Conservation (phyloP, 2,329 filamentous ascomycete species). For the Calonectria honghensis region DNA sequence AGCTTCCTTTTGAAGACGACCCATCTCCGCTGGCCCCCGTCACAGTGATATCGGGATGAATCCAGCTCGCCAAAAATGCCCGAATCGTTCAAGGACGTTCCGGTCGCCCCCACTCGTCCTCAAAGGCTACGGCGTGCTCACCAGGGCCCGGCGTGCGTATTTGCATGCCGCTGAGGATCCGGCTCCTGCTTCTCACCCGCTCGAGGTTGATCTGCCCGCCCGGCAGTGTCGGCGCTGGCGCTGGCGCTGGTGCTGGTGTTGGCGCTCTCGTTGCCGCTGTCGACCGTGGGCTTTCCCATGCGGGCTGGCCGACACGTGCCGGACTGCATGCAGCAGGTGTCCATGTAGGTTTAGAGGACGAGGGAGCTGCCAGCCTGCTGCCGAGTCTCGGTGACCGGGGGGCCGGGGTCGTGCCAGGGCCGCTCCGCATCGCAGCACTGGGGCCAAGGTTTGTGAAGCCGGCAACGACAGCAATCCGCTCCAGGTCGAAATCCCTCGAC, state of each 20-base stretch:
- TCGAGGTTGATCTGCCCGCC: conserved; percentile 6
- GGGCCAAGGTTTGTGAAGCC: not conserved
- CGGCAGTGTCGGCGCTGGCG: conserved; percentile 8
- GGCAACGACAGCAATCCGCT: not conserved
- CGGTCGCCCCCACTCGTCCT: conserved; percentile 33
- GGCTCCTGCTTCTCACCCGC: conserved; percentile 7
- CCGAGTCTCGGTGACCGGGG: conserved; percentile 19
- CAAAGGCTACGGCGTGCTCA: conserved; percentile 1
- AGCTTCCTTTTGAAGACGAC: conserved; percentile 13
- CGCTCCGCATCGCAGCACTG: not conserved
- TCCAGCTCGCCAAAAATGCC: conserved; percentile 24
- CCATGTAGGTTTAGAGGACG: not conserved
- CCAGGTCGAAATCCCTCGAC: not conserved
- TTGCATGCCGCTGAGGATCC: conserved; percentile 18
- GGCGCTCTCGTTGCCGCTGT: not conserved
- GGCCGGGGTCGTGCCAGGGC: not conserved
- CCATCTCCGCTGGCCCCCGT: conserved; percentile 13
- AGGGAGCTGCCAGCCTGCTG: not conserved
- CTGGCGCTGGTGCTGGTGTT: not conserved
- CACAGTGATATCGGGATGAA: conserved; percentile 6
- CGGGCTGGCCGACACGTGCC: conserved; percentile 6
- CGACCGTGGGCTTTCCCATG: conserved; percentile 1
- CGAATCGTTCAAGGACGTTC: conserved; percentile 22
- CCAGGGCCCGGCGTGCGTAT: not conserved
- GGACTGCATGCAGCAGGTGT: not conserved